A percentile compares a stretch with the other conserved stretches of the same genome.
phyloP scores from a whole-genome alignment of 73 alveolate species.

The Paraurostyla sp. region DNA sequence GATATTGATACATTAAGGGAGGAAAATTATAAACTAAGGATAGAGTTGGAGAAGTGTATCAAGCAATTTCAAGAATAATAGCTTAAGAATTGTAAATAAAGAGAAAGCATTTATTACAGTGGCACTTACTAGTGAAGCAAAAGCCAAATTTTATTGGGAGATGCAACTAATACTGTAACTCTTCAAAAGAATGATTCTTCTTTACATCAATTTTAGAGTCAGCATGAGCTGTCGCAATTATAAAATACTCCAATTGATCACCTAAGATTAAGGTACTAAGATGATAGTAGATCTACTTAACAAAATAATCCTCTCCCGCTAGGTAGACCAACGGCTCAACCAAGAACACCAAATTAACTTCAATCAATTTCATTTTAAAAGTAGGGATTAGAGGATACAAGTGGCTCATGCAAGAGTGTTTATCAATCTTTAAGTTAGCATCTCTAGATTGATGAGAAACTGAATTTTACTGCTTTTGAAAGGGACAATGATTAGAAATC shows the following conservation, averaged over 20 bases:
- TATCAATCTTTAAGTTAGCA: constrained; percentile 6
- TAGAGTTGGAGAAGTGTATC: constrained; percentile 5
- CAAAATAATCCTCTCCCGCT: background rate
- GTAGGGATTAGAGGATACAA: background rate
- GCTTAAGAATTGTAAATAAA: background rate
- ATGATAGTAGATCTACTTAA: background rate
- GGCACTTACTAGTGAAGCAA: constrained; percentile 22
- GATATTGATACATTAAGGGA: constrained; percentile 28
- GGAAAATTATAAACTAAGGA: constrained; percentile 19
- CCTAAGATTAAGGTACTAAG: background rate
- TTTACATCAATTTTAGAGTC: background rate
- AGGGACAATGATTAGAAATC: constrained; percentile 5
- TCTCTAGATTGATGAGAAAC: constrained; percentile 11
- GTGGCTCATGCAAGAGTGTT: constrained; percentile 44
- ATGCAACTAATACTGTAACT: background rate
- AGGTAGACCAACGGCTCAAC: background rate
- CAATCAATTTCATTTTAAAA: background rate
- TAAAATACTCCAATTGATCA: constrained; percentile 10
- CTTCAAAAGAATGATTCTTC: background rate
- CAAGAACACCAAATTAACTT: constrained; percentile 24
- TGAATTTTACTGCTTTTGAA: constrained; percentile 27
- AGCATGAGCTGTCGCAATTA: background rate
- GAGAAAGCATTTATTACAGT: background rate
- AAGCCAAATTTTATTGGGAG: background rate
- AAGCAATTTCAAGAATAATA: constrained; percentile 2